A percentile compares a stretch with the other conserved stretches of the same genome.
Conservation (phyloP, 345 rosid species). For the Psidium guajava region DNA sequence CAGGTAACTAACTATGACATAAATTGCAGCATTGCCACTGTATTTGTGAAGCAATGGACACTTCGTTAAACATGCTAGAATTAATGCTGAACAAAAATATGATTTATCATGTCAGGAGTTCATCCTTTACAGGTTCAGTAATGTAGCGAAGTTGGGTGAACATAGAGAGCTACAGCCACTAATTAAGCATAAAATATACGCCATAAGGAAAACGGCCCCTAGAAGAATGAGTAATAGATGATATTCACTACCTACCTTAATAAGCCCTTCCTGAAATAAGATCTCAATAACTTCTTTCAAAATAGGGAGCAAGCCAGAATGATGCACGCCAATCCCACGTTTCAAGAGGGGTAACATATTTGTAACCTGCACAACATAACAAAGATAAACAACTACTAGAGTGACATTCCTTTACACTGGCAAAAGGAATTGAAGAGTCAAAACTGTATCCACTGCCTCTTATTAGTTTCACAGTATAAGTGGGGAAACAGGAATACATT, state of each 20-base stretch:
- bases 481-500: background rate
- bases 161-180: background rate
- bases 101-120: background rate
- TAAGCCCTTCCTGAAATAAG: slow-evolving; percentile 95
- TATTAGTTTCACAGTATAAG: background rate
- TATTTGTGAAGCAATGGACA: background rate
- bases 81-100: background rate
- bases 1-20: background rate
- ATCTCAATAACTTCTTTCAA: slow-evolving; percentile 97
- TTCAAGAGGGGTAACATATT: slow-evolving; percentile 90
- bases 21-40: background rate
- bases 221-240: background rate
- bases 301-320: slow-evolving; percentile 97
- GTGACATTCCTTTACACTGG: background rate
- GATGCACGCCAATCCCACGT: slow-evolving; percentile 98
- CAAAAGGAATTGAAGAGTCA: background rate
- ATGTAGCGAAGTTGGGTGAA: background rate
- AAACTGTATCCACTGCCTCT: background rate
- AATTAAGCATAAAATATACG: background rate
- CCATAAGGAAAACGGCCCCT: background rate
- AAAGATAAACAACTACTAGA: background rate
- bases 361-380: slow-evolving; percentile 46
- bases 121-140: background rate
- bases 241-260: slow-evolving; percentile 49
- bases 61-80: background rate